Base-by-base conservation (phyloP, 2,329 filamentous ascomycete genomes). In the Parascedosporium putredinis region DNA sequence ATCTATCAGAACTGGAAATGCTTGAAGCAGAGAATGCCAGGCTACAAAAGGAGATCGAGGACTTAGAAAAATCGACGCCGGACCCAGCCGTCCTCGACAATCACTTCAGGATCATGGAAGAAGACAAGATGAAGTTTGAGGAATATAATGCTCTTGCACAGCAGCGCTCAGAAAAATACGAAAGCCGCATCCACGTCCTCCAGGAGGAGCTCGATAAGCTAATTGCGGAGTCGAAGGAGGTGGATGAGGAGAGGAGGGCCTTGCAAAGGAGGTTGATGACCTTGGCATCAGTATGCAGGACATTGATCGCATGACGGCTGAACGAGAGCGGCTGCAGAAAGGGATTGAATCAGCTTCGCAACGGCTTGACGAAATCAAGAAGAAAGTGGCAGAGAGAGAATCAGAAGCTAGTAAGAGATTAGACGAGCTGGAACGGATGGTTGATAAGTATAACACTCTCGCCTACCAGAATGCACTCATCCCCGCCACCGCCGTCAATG, bases 261-360 rank as follows among this genome's bases (percentile, higher is more conserved):
- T 75, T 98, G 8, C 91, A 97, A 64, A 82, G 84, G 83, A 86
- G 25, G 89, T 98, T 24, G 93, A 97, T 65, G 83, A 85, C 57
- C 88, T 95, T 62, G 93, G 93, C 2, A 90, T 98, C 63, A 94
- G 89, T 60, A 94, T 96, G 68, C 86, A 93, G 68, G 93, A 98
- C 76, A 97, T 98, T 62, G 93, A 98, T 75, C 88, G 93, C 65
- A 96, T 98, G 91, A 95, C 89, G 58, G 84, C 87, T 31, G 93
- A 98, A 65, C 83, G 90, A 49, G 93, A 98, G 60, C 83, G 93
- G 44, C 76, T 98, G n/a, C 88, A 95, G 56, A 90, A 85, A 59
- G 86, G 84, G 38, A 84, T 95, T 42, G 88, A 95, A 58, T 78
- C 83, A 2, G 86, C 88, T 0, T 75, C 80, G 5, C 74, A 79